Evolutionary conservation across 257 asterid genomes (phyloP).

Genomic region (Orobanche coerulescens): DNA sequence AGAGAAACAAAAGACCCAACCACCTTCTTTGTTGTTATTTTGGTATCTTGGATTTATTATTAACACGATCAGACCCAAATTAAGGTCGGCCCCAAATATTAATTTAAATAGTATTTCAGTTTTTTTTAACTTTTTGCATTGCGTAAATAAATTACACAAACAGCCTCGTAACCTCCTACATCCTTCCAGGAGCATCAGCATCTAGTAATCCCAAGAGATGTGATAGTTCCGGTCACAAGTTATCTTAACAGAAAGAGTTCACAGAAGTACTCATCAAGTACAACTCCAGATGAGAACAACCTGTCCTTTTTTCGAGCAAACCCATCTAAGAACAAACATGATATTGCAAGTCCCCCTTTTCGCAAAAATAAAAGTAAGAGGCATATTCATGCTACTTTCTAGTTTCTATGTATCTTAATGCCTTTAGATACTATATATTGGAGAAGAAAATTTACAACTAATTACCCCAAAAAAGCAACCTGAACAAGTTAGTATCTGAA

Average conservation of each 20-base stretch:
- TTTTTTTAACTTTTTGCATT: neutral
- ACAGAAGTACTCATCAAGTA: neutral
- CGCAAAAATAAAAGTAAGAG: neutral
- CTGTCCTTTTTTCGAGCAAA: neutral
- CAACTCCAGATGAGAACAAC: neutral
- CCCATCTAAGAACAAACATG: neutral
- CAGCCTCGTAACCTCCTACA: neutral
- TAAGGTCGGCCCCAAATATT: neutral
- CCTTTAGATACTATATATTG: neutral
- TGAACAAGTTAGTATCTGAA: neutral
- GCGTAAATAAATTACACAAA: neutral
- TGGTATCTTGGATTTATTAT: neutral
- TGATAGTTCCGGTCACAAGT: neutral
- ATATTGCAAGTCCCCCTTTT: neutral
- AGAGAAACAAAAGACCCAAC: neutral
- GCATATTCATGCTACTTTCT: neutral
- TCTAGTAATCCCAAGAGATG: neutral
- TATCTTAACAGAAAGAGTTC: neutral
- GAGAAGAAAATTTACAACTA: neutral
- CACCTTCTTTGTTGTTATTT: neutral
- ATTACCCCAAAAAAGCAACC: neutral
- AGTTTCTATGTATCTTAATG: conserved; percentile 1
- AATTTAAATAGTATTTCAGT: neutral
- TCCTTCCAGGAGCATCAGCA: neutral
- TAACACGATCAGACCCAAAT: neutral